Evolutionary conservation across 257 asterid genomes (phyloP).

Genomic region (Penstemon barbatus): DNA sequence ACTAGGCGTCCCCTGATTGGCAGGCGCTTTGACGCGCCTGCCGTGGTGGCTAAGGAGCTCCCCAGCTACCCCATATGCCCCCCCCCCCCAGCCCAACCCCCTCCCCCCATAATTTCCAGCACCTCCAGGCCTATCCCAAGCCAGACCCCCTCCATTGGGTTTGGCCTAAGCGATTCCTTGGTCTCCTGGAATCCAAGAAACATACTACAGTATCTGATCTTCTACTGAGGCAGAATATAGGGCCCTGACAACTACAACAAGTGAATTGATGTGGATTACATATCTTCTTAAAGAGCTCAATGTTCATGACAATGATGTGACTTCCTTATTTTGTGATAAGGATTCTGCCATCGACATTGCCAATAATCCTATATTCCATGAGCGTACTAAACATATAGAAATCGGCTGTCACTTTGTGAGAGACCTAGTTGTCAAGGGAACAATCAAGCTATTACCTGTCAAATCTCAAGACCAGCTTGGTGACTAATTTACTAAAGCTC

Average conservation of each 20-base stretch:
- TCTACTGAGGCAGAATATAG: too few relatives aligned
- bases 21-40: too few relatives aligned
- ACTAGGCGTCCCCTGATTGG: too few relatives aligned
- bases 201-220: slow-evolving; percentile 3
- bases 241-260: not conserved
- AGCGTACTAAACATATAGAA: not conserved
- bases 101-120: too few relatives aligned
- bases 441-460: too few relatives aligned
- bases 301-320: not conserved
- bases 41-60: too few relatives aligned
- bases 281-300: not conserved
- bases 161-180: not conserved
- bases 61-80: too few relatives aligned
- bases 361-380: not conserved
- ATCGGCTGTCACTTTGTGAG: not conserved
- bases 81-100: too few relatives aligned
- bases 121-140: too few relatives aligned
- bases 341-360: not conserved
- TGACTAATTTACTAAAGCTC: too few relatives aligned
- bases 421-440: not conserved
- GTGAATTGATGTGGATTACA: not conserved
- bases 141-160: too few relatives aligned
- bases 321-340: not conserved
- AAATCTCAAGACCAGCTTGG: too few relatives aligned
- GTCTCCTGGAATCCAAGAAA: slow-evolving; percentile 7